Evolutionary conservation across 2,329 filamentous ascomycete species (phyloP), one percentile per base, ranked within the genome.

Genomic region (Myrmaecium sp.): DNA sequence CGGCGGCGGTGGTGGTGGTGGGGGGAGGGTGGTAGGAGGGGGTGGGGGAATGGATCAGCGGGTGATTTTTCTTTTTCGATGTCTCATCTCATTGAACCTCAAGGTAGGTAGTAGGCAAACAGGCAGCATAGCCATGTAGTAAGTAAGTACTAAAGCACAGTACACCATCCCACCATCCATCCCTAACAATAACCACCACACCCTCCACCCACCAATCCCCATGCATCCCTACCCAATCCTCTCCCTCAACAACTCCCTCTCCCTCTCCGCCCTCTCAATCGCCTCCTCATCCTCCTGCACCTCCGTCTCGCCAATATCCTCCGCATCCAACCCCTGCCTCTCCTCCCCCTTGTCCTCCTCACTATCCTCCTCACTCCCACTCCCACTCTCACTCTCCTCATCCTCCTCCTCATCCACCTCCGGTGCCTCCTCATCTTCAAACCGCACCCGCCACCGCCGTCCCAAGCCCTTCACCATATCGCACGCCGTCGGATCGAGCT

Each of bases 151-250:
- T n/a, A n/a, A n/a, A n/a, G n/a, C n/a, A n/a, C n/a, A n/a, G n/a
- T n/a, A n/a, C n/a, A n/a, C n/a, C n/a, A n/a, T n/a, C n/a, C n/a
- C n/a, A n/a, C n/a, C n/a, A n/a, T n/a, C n/a, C n/a, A n/a, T n/a
- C n/a, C n/a, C 19, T 14, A 21, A 20, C 20, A 6, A 18, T 18
- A 15, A 28, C 21, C 25, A 26, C 25, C 19, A 14, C 22, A 22
- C 10, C 17, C 6, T 25, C 17, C 29, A 17, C 12, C 25, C 27
- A 30, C 16, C 19, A 5, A 14, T 28, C 17, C 24, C 13, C 12
- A 23, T 19, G 11, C 16, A 21, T 29, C 23, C 11, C 23, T 10
- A 28, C 30, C 24, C 27, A 35, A 18, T 28, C 24, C 12, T 28
- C 25, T 23, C 28, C 26, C 26, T 30, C 28, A 21, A 25, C 23